These are phyloP conservation scores for Scedosporium apiospermum DNA, from an alignment of 2,329 filamentous ascomycete species.

Conservation along the genomic window DNA sequence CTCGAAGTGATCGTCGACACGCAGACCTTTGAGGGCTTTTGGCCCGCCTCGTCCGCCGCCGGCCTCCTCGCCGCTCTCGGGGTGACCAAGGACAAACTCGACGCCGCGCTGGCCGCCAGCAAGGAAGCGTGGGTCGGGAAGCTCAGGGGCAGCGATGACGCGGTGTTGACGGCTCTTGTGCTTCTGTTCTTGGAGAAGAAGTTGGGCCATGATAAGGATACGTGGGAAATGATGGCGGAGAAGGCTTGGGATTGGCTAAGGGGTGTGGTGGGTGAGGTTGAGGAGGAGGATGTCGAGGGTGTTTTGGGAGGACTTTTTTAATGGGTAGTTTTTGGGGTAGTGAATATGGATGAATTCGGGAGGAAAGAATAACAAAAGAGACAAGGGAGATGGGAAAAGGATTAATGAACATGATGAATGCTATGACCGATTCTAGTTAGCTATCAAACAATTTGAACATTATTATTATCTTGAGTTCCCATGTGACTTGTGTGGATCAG, in stretches of 20 bases:
- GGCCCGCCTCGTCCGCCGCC: constrained; percentile 24
- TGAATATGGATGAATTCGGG: too few species aligned
- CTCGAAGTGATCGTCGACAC: constrained; percentile 34
- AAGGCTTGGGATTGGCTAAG: constrained; percentile 44
- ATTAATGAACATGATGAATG: too few species aligned
- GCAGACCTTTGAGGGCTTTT: constrained; percentile 48
- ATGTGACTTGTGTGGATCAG: too few species aligned
- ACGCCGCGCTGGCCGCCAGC: constrained; percentile 18
- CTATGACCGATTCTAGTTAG: too few species aligned
- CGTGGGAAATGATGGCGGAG: constrained; percentile 55
- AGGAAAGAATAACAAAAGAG: too few species aligned
- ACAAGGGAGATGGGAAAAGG: too few species aligned
- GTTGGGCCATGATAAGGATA: constrained; percentile 34
- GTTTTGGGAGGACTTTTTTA: neutral
- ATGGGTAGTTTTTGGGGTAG: neutral
- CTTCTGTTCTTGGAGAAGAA: constrained; percentile 38
- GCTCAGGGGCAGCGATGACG: constrained; percentile 1
- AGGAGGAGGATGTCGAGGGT: neutral
- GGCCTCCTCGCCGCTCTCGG: neutral
- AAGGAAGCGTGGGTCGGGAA: constrained; percentile 8
- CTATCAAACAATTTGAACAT: too few species aligned
- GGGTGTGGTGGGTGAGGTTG: neutral
- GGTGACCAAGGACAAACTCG: neutral
- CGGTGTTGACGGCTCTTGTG: constrained; percentile 27
- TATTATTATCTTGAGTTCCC: too few species aligned